Conservation (phyloP, 129 eudicot species). For the Rutidosis leptorrhynchoides region DNA sequence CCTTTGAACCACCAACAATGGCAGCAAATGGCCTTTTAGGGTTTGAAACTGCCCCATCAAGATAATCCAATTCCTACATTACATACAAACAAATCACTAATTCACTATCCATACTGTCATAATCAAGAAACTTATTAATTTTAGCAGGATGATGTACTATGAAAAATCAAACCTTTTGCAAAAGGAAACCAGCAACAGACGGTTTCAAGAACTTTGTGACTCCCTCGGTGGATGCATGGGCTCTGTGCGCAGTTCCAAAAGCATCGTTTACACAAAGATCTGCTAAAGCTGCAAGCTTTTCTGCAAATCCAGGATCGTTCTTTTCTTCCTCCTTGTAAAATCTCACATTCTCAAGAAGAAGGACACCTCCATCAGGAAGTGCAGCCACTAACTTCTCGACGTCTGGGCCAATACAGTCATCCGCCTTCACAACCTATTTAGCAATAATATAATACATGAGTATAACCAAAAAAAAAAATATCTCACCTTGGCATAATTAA, state of each 20-base stretch:
- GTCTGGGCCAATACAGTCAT: conserved; percentile 67
- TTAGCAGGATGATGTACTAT: neutral
- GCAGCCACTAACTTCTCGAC: conserved; percentile 63
- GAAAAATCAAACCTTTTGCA: conserved; percentile 47
- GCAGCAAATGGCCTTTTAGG: conserved; percentile 89
- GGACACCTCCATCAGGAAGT: conserved; percentile 66
- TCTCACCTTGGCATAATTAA: neutral
- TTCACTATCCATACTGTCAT: neutral
- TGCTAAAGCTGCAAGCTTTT: conserved; percentile 58
- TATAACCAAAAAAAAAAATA: conserved; percentile 10
- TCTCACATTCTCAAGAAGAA: conserved; percentile 63
- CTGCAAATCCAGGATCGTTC: conserved; percentile 60
- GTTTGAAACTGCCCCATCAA: conserved; percentile 66
- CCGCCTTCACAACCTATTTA: conserved; percentile 65
- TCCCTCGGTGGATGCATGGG: conserved; percentile 75
- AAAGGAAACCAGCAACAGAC: conserved; percentile 67
- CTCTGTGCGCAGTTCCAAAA: conserved; percentile 72
- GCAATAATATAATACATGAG: conserved; percentile 10
- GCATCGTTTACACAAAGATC: conserved; percentile 66
- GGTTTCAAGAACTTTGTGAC: conserved; percentile 64
- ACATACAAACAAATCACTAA: conserved; percentile 15
- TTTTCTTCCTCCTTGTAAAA: conserved; percentile 69
- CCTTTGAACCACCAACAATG: conserved; percentile 79
- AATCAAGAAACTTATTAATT: neutral
- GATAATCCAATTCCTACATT: conserved; percentile 71